Base-by-base conservation (phyloP, 805 yeast species). In the Starmerella vitae region DNA sequence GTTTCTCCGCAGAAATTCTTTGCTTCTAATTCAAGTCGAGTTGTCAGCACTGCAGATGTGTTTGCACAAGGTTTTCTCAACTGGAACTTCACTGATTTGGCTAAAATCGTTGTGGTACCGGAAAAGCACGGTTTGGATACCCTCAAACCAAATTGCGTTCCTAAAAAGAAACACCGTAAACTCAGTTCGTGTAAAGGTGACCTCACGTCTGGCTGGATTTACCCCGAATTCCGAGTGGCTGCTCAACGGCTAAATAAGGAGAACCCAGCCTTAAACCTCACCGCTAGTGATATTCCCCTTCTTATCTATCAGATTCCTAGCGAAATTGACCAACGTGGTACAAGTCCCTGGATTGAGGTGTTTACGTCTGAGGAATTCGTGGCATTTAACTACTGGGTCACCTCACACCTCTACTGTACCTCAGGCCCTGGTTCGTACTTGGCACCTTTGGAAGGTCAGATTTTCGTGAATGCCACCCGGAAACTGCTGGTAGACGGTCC, bases 1-100 rank as follows among this genome's bases (percentile, higher is more conserved):
- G 7, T 5, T 5, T 20, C 34, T 13, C 34, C 10, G 15, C 34
- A 10, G 18, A 31, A 31, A 17, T 31, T 76, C 28, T 76, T 72
- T 52, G 55, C 74, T 6, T 66, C 76, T 10, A 68, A 70, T 38
- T 66, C 70, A 30, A 65, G 66, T 39, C 64, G 82, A 46, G 70
- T 48, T n/a, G 39, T 42, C 4, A 42, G 39, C 25, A 48, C 55
- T 14, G 55, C 49, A 4, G 42, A 44, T 29, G 20, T 35, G 10
- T 51, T 50, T 22, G 54, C 45, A 10, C 40, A 40, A 30, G 55
- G 55, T 13, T 48, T 50, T 40, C 37, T 48, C 21, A 49, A 49
- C 18, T 34, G 35, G 28, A 41, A 46, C 43, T 44, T 37, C 37
- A 43, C 46, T 24, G 43, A 35, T 20, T 33, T 37, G 13, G 43